phyloP scores from a whole-genome alignment of 768 basidiomycete genomes.

The Lanmaoa pseudosensibilis region DNA sequence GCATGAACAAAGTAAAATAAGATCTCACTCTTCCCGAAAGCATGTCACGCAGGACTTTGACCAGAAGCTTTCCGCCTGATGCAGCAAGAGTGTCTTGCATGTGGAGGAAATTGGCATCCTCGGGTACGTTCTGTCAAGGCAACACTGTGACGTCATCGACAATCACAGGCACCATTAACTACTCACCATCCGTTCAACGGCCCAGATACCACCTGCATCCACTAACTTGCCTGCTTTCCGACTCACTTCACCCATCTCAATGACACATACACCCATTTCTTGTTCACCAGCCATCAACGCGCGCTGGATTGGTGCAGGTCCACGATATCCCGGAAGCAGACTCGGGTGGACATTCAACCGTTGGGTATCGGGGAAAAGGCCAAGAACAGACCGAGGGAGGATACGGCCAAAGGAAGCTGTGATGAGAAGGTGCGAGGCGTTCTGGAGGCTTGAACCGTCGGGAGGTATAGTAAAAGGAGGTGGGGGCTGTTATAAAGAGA shows the following conservation, averaged over 20 bases:
- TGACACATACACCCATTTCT: constrained; percentile 79
- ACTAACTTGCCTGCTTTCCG: constrained; percentile 55
- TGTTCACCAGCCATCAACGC: constrained; percentile 65
- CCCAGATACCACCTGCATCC: constrained; percentile 78
- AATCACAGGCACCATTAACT: background rate
- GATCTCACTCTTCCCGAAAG: constrained; percentile 49
- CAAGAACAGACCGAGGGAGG: constrained; percentile 60
- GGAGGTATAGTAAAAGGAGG: constrained; percentile 31
- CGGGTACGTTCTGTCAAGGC: constrained; percentile 49
- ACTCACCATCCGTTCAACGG: constrained; percentile 51
- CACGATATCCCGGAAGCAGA: constrained; percentile 82
- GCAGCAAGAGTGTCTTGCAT: constrained; percentile 61
- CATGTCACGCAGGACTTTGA: constrained; percentile 67
- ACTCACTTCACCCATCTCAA: constrained; percentile 63
- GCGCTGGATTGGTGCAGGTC: constrained; percentile 88
- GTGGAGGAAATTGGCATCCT: constrained; percentile 48
- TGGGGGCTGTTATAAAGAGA: constrained; percentile 42
- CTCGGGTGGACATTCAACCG: constrained; percentile 91
- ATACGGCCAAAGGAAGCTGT: constrained; percentile 94
- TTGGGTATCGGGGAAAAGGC: constrained; percentile 54
- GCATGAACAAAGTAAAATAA: background rate
- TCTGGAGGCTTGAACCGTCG: constrained; percentile 18
- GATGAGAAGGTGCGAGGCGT: constrained; percentile 58
- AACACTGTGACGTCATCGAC: background rate
- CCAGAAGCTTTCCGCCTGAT: constrained; percentile 69